Base-by-base conservation (phyloP, 345 rosid genomes). In the Salix koriyanagi region DNA sequence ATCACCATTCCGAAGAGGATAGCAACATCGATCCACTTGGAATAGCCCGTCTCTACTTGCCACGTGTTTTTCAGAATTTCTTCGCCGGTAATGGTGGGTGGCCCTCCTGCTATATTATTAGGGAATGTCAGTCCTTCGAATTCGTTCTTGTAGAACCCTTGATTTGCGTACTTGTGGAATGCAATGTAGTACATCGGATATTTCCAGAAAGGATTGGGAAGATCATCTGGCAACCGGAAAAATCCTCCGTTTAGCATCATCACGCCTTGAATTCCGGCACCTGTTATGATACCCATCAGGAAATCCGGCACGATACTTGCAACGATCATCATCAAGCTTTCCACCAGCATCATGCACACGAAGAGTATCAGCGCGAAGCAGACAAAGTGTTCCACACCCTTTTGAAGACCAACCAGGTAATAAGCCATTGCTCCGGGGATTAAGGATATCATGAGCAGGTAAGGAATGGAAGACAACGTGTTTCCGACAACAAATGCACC, bases 241-340 rank as follows among this genome's bases (percentile, higher is more conserved):
- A 87, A 88, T 0, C 88, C 91, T 26, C 88, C 89, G 16, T 73
- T 67, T 12, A 89, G 34, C 77, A 89, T 81, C 89, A 89, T 87
- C 69, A 89, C 78, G 0, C 89, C 90, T 66, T 83, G 89, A 28
- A 87, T 83, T 61, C 89, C 89, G 1, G 88, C 90, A 0, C 92
- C 88, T 0, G 86, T 82, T 10, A 89, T 85, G 28, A 89, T 85
- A 19, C 91, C 88, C 91, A 87, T 87, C 25, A 89, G 79, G 75
- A 86, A 89, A 76, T 87, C 81, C 0, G 90, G 91, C 14, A 86
- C 89, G 0, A 85, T 50, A 67, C 91, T 86, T 4, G 91, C 91
- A 19, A 86, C 87, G 7, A 81, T 83, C 86, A 88, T 86, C 94
- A 90, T 87, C 9, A 90, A 70, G 81, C 91, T 81, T 79, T 88